Percentiles rank a stretch among this genome's conserved stretches.
Evolutionary conservation across 2,329 filamentous ascomycete genomes (phyloP).

Genomic region (Talaromyces sp.): DNA sequence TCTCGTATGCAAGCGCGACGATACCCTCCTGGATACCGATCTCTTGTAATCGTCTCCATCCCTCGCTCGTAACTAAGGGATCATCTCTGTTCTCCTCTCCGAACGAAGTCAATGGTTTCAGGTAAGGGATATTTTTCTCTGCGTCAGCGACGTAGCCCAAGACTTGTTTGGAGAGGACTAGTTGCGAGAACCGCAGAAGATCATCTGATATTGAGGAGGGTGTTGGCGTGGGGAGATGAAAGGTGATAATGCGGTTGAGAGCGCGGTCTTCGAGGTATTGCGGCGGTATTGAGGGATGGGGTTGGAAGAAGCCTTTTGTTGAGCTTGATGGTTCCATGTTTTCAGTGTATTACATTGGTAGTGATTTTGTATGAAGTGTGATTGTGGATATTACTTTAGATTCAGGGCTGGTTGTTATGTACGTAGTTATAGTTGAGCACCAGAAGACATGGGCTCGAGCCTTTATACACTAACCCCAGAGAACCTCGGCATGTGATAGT

Average conservation of each 20-base stretch:
- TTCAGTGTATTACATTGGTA: background rate
- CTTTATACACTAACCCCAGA: background rate
- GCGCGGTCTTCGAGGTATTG: slow-evolving; percentile 24
- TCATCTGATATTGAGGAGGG: slow-evolving; percentile 22
- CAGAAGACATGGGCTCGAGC: background rate
- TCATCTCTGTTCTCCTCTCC: slow-evolving; percentile 27
- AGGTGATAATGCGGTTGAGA: slow-evolving; percentile 23
- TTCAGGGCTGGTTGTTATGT: background rate
- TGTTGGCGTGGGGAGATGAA: slow-evolving; percentile 24
- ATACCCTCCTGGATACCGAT: slow-evolving; percentile 27
- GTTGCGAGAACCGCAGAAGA: slow-evolving; percentile 22
- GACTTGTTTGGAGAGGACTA: slow-evolving; percentile 23
- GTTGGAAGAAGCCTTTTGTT: slow-evolving; percentile 27
- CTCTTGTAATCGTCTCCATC: slow-evolving; percentile 26
- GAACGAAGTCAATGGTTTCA: slow-evolving; percentile 25
- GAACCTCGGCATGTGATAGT: slow-evolving; percentile 18
- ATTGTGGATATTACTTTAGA: background rate
- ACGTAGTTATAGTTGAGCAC: background rate
- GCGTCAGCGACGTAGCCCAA: slow-evolving; percentile 23
- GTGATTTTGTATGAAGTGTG: background rate
- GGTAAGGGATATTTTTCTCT: slow-evolving; percentile 24
- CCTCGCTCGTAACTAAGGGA: slow-evolving; percentile 26
- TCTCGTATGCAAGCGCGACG: slow-evolving; percentile 24
- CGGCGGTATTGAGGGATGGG: slow-evolving; percentile 20
- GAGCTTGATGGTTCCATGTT: slow-evolving; percentile 26